Conservation (phyloP, 495 filamentous ascomycete genomes). For the Aspergillus bridgeri region DNA sequence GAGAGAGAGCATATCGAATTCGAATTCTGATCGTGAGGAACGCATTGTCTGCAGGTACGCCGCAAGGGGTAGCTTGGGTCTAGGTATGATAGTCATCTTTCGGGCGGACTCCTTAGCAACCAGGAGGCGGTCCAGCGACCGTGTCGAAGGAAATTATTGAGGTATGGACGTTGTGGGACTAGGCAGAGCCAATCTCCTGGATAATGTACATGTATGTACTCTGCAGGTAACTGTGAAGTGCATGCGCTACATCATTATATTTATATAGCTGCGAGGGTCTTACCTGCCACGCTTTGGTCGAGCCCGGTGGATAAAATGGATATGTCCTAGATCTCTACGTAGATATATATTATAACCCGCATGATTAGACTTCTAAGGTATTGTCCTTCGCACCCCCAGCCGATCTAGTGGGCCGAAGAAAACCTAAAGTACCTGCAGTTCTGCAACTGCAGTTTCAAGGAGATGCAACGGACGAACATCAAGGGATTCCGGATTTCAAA, state of each 20-base stretch:
- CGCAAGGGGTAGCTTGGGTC: slow-evolving; percentile 12
- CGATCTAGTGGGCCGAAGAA: background rate
- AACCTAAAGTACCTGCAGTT: background rate
- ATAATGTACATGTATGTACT: background rate
- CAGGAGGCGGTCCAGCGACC: too few relatives aligned
- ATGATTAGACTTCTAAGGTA: background rate
- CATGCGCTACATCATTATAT: background rate
- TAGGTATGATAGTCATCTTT: slow-evolving; percentile 6
- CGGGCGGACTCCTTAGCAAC: background rate
- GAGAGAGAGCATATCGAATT: background rate
- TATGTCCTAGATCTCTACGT: background rate
- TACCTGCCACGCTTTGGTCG: too few relatives aligned
- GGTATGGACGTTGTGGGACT: background rate
- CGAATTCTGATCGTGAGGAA: background rate
- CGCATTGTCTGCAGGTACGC: slow-evolving; percentile 17
- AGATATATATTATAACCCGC: background rate
- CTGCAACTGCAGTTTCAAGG: background rate
- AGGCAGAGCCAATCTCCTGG: too few relatives aligned
- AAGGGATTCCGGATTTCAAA: background rate
- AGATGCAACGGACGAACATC: background rate
- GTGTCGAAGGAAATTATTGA: too few relatives aligned
- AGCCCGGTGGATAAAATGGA: background rate
- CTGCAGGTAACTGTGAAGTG: too few relatives aligned
- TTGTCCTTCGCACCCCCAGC: background rate
- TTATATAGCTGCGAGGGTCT: background rate